Evolutionary conservation across 345 rosid genomes (phyloP).

Genomic region (Acer negundo): DNA sequence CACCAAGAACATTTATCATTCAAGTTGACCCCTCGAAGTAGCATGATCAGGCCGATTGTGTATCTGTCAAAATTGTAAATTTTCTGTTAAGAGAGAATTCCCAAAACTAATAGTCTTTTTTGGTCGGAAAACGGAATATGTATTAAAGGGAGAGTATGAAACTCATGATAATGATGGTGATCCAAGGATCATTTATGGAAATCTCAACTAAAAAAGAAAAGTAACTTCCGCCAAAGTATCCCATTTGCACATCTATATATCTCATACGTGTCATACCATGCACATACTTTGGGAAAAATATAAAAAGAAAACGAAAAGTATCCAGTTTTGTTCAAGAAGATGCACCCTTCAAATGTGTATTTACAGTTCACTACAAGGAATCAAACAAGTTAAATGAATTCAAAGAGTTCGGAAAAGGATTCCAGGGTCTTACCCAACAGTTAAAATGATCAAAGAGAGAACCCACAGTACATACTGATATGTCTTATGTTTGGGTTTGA

Average conservation of each 20-base stretch:
- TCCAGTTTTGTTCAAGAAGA: neutral
- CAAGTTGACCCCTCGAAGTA: constrained; percentile 62
- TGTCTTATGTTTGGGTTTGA: constrained; percentile 68
- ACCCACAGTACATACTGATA: constrained; percentile 77
- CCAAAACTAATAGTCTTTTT: neutral
- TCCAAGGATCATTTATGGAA: neutral
- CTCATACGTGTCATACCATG: neutral
- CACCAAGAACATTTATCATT: constrained; percentile 88
- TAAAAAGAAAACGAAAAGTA: neutral
- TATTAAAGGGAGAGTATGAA: neutral
- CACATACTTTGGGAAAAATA: neutral
- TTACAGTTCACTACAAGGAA: neutral
- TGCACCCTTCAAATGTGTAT: constrained; percentile 1
- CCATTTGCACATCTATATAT: neutral
- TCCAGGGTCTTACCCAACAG: constrained; percentile 54
- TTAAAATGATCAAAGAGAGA: constrained; percentile 48
- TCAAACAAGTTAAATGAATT: neutral
- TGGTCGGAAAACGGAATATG: neutral
- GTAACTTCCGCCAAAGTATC: neutral
- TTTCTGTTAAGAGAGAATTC: constrained; percentile 5
- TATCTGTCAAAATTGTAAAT: constrained; percentile 38
- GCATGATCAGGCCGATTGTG: constrained; percentile 56
- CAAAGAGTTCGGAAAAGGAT: neutral
- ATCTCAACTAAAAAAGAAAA: constrained; percentile 1
- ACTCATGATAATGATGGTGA: constrained; percentile 1